These are phyloP conservation scores for Rhodotorula diobovata DNA, from an alignment of 768 basidiomycete species.

Conservation along the genomic window DNA sequence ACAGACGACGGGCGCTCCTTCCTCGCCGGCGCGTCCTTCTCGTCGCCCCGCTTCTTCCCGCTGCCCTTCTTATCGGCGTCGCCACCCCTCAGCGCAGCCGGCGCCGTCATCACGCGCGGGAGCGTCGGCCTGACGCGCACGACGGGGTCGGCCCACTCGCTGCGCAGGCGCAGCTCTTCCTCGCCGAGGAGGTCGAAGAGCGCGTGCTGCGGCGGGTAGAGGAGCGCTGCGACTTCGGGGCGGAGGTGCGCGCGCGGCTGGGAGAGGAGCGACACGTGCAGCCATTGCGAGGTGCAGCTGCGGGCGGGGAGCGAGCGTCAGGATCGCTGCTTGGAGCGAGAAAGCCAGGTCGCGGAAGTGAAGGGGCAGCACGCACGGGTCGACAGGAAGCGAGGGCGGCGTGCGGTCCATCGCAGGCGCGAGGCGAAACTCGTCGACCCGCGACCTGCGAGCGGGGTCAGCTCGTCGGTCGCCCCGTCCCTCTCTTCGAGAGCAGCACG, in stretches of 20 bases:
- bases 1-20: neutral
- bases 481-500: too few species aligned
- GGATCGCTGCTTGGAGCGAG: neutral
- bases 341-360: neutral
- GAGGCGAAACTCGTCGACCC: conserved; percentile 7
- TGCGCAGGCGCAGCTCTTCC: neutral
- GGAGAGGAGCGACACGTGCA: conserved; percentile 5
- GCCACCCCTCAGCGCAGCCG: too few species aligned
- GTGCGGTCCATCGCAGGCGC: conserved; percentile 1
- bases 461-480: too few species aligned
- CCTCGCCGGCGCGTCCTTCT: too few species aligned
- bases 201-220: neutral
- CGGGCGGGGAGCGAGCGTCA: too few species aligned
- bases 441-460: neutral
- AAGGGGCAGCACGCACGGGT: neutral
- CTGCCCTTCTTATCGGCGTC: too few species aligned
- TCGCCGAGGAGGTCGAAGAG: neutral
- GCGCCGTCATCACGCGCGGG: neutral
- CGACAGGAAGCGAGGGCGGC: neutral
- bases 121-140: neutral
- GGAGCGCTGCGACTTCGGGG: conserved; percentile 28
- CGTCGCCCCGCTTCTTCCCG: too few species aligned
- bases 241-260: conserved; percentile 15
- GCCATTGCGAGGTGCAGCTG: conserved; percentile 2
- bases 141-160: neutral